Conservation (phyloP, 2,329 filamentous ascomycete species). For the Diplodia corticola region DNA sequence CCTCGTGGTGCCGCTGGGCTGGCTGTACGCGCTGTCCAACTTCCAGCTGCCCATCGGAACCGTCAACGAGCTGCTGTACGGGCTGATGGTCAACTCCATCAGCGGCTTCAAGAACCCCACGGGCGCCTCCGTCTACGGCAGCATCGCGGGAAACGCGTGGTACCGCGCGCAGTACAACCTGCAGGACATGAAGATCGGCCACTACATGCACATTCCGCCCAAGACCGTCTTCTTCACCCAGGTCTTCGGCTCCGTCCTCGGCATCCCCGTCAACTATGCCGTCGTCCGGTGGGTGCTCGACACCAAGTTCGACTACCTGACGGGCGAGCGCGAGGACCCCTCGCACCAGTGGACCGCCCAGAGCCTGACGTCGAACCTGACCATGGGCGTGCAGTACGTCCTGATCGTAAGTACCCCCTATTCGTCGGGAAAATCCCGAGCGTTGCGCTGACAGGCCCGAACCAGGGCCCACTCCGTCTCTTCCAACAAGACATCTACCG, state of each 20-base stretch:
- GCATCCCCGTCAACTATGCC: slow-evolving; percentile 62
- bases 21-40: slow-evolving; percentile 62
- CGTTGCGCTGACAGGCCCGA: neutral
- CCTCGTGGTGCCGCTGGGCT: slow-evolving; percentile 59
- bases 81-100: slow-evolving; percentile 58
- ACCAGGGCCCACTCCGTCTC: slow-evolving; percentile 46
- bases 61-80: slow-evolving; percentile 62
- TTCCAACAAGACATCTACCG: slow-evolving; percentile 52
- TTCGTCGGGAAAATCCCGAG: too few relatives aligned
- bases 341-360: slow-evolving; percentile 65
- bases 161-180: slow-evolving; percentile 54
- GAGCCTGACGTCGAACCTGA: slow-evolving; percentile 52
- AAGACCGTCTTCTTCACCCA: slow-evolving; percentile 62
- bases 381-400: slow-evolving; percentile 61
- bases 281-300: slow-evolving; percentile 62
- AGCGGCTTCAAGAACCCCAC: slow-evolving; percentile 56
- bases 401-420: slow-evolving; percentile 45
- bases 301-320: slow-evolving; percentile 58
- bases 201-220: slow-evolving; percentile 64
- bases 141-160: slow-evolving; percentile 63
- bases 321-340: slow-evolving; percentile 54
- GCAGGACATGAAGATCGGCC: slow-evolving; percentile 65
- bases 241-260: slow-evolving; percentile 59
- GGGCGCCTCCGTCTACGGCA: slow-evolving; percentile 59
- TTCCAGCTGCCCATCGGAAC: slow-evolving; percentile 56